phyloP scores from a whole-genome alignment of 257 asterid genomes.

The Nicotiana noctiflora region DNA sequence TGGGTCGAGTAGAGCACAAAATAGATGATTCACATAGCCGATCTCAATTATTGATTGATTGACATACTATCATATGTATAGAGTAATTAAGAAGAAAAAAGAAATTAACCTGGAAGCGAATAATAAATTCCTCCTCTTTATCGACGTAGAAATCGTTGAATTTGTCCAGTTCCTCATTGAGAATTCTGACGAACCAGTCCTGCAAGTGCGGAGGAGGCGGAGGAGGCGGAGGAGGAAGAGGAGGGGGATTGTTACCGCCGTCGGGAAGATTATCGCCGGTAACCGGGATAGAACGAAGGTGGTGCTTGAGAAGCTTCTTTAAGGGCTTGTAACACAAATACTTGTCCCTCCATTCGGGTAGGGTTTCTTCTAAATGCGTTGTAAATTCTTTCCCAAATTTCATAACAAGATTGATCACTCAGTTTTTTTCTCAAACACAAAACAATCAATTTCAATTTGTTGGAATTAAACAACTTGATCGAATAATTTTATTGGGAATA shows the following conservation, averaged over 20 bases:
- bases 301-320: constrained; percentile 70
- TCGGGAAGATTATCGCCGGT: constrained; percentile 5
- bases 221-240: constrained; percentile 10
- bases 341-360: constrained; percentile 93
- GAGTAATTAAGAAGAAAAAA: neutral
- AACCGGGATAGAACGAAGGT: constrained; percentile 15
- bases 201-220: constrained; percentile 37
- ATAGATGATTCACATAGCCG: neutral
- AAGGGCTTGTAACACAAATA: constrained; percentile 73
- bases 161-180: constrained; percentile 67
- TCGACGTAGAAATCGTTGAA: constrained; percentile 95
- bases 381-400: constrained; percentile 80
- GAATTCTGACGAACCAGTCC: constrained; percentile 67
- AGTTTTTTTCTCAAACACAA: neutral
- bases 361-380: constrained; percentile 68
- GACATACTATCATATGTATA: neutral
- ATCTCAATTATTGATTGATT: neutral
- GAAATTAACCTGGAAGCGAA: constrained; percentile 65
- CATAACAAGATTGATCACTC: constrained; percentile 28
- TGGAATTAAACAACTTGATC: neutral
- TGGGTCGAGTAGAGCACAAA: neutral
- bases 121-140: constrained; percentile 82
- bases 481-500: neutral
- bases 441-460: neutral
- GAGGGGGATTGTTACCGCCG: constrained; percentile 11